A percentile compares a stretch with the other conserved stretches of the same genome.
Conservation (phyloP, 345 rosid genomes). For the Acer yangbiense region DNA sequence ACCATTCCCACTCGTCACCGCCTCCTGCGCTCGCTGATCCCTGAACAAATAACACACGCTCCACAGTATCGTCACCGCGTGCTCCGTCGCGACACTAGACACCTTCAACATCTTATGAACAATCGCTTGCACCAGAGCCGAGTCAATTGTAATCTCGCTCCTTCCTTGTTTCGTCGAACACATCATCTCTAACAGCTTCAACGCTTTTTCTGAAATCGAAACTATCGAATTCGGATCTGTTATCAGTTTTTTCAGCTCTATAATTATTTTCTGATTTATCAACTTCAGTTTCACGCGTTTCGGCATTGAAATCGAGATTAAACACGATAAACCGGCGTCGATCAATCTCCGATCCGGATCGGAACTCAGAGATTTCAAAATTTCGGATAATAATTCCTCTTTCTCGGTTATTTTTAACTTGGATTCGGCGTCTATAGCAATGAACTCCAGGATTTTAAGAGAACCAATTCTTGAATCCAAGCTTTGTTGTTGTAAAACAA, state of each 20-base stretch:
- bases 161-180: conserved; percentile 72
- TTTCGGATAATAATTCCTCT: conserved; percentile 49
- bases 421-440: conserved; percentile 56
- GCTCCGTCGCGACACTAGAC: conserved; percentile 75
- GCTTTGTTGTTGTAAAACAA: conserved; percentile 44
- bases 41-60: conserved; percentile 63
- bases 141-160: conserved; percentile 46
- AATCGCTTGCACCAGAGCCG: conserved; percentile 58
- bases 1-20: conserved; percentile 66
- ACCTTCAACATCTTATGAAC: conserved; percentile 71
- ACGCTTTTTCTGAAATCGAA: conserved; percentile 59
- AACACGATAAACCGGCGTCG: conserved; percentile 60
- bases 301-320: conserved; percentile 50
- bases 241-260: conserved; percentile 46
- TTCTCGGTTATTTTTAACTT: conserved; percentile 56
- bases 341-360: conserved; percentile 50
- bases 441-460: conserved; percentile 56
- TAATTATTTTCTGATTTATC: conserved; percentile 39
- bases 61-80: conserved; percentile 84
- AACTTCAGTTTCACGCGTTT: conserved; percentile 52
- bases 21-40: conserved; percentile 64
- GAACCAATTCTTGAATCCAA: conserved; percentile 54
- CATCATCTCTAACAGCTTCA: conserved; percentile 62
- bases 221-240: conserved; percentile 33
- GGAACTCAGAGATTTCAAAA: conserved; percentile 38